Conservation (phyloP, 2,329 filamentous ascomycete genomes). For the Talaromyces islandicus region DNA sequence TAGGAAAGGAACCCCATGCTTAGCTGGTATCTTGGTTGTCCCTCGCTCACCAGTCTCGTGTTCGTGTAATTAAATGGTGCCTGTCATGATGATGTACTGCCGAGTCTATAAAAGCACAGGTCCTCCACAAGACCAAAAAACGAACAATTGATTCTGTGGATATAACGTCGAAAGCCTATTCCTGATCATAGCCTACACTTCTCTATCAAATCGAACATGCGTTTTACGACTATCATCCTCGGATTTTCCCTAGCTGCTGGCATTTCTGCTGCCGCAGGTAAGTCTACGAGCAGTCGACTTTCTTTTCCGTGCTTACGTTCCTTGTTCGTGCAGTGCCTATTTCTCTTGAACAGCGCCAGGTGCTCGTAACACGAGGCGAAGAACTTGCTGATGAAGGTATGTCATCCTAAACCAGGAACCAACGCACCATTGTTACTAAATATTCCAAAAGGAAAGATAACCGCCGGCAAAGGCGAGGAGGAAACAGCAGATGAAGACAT, state of each 20-base stretch:
- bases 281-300: background rate
- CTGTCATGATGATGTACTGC: background rate
- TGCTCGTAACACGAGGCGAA: background rate
- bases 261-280: background rate
- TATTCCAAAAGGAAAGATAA: background rate
- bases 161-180: background rate
- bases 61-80: background rate
- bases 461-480: background rate
- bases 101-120: background rate
- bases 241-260: background rate
- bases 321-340: background rate
- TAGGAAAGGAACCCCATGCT: background rate
- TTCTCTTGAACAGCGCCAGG: background rate
- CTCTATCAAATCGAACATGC: background rate
- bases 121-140: background rate
- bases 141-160: background rate
- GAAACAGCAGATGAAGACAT: background rate
- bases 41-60: background rate
- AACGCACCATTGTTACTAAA: background rate
- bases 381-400: background rate
- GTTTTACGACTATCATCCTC: background rate
- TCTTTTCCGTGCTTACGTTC: background rate
- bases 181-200: background rate
- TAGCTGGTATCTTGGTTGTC: background rate
- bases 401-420: background rate